Base-by-base conservation (phyloP, 2,329 filamentous ascomycete genomes). In the Pseudofabraea citricarpa region DNA sequence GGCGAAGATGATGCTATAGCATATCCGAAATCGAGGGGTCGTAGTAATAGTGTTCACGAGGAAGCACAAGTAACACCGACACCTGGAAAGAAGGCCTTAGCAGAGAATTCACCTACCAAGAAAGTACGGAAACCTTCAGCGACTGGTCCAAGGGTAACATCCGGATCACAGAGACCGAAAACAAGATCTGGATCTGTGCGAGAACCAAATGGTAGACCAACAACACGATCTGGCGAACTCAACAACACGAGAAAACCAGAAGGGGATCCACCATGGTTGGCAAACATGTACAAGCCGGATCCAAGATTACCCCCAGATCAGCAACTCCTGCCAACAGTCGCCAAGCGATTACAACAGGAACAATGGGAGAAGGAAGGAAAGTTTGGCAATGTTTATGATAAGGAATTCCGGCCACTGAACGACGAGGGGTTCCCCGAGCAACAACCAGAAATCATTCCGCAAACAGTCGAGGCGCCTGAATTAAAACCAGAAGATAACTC, bases 231-330 rank as follows among this genome's bases (percentile, higher is more conserved):
- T 6, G 81, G 81, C 16, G 78, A 63, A 20, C 78, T 45, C 53
- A 74, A 23, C 55, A 51, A 48, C 53, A 45, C 57, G 61, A 56
- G 64, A 58, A 79, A 88, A 59, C 90, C 90, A 1, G 93, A 97
- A 70, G 93, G 93, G 16, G 91, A 97, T 42, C 90, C 93, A 8
- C 93, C 93, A 40, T 98, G 93, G 93, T 79, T 97, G 66, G 79
- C 93, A 36, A 87, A 86, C 18, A 89, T 95, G 66, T 98, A 96
- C 66, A 95, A 94, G 59, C 93, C 93, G 1, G 93, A 98, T 61
- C 93, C 93, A 22, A 84, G 90, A 48, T 72, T 98, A 24, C 93
- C 93, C 5, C 93, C 90, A 0, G 93, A 98, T 49, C 87, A 98
- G 64, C 93, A 98, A 61, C 82, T 98, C 41, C 79, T 98, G 9